Conservation (phyloP, 1,139 yeast genomes). For the Chernovozyma aurita region DNA sequence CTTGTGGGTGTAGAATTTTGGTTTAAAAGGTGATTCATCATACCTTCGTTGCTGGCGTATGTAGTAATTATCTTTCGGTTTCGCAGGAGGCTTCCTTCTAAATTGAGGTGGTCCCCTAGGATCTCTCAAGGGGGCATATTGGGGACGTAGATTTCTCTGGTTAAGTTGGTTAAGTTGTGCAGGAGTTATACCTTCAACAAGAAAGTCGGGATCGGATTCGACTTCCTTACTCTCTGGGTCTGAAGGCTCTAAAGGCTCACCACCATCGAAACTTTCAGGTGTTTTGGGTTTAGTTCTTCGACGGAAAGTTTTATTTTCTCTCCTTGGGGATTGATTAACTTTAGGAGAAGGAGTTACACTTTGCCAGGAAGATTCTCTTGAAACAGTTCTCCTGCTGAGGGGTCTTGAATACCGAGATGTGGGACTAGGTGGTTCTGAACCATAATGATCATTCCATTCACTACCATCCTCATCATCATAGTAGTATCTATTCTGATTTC, state of each 20-base stretch:
- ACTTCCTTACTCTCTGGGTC: background rate
- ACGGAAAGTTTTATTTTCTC: background rate
- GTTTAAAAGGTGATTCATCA: conserved; percentile 33
- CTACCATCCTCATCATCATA: conserved; percentile 1
- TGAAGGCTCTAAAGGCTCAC: background rate
- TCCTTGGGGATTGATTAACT: background rate
- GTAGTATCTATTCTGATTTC: background rate
- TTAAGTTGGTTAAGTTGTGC: conserved; percentile 1
- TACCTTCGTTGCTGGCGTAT: conserved; percentile 32
- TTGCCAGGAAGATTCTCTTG: background rate
- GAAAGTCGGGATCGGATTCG: conserved; percentile 1
- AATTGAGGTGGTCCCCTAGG: background rate
- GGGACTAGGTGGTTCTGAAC: background rate
- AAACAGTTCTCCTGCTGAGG: background rate
- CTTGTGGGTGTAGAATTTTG: conserved; percentile 37
- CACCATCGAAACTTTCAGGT: background rate
- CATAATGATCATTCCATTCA: background rate
- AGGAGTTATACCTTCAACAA: conserved; percentile 2
- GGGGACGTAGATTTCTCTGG: background rate
- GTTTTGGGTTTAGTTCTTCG: background rate
- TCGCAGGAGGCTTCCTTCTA: background rate
- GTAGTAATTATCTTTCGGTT: conserved; percentile 27
- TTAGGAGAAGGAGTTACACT: background rate
- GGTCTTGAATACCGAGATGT: background rate
- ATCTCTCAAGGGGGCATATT: background rate